Percentiles rank a stretch among this genome's conserved stretches.
Conservation (phyloP, 2,329 filamentous ascomycete species). For the Aspergillus phoenicis region DNA sequence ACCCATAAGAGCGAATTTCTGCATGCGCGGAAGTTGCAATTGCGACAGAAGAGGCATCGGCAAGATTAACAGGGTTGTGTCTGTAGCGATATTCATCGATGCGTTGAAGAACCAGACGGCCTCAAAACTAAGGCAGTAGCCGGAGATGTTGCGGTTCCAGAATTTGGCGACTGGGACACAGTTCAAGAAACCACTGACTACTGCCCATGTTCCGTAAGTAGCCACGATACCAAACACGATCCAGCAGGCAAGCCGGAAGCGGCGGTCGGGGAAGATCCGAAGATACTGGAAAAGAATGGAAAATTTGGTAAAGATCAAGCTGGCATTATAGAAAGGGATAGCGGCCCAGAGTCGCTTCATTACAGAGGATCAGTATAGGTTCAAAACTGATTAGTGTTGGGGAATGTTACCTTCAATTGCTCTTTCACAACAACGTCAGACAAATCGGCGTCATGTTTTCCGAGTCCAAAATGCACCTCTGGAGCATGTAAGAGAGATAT, state of each 20-base stretch:
- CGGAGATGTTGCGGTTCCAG: conserved; percentile 40
- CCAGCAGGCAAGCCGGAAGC: conserved; percentile 38
- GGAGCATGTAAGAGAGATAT: conserved; percentile 10
- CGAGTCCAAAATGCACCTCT: conserved; percentile 34
- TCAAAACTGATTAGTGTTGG: background rate
- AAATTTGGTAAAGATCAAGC: conserved; percentile 43
- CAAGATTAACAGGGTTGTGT: conserved; percentile 45
- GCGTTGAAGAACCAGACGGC: conserved; percentile 48
- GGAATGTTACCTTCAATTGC: conserved; percentile 30
- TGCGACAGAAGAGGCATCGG: conserved; percentile 47
- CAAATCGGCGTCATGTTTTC: conserved; percentile 25
- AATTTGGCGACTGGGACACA: conserved; percentile 46
- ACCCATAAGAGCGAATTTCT: conserved; percentile 44
- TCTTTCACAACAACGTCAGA: conserved; percentile 19
- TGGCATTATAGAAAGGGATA: conserved; percentile 38
- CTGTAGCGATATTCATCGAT: conserved; percentile 46
- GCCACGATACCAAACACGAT: conserved; percentile 36
- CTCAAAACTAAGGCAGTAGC: conserved; percentile 43
- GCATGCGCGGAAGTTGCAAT: conserved; percentile 44
- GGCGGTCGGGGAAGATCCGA: conserved; percentile 44
- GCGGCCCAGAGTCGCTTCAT: conserved; percentile 33
- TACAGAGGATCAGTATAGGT: background rate
- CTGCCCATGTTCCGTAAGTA: conserved; percentile 34
- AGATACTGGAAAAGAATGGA: conserved; percentile 52
- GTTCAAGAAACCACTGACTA: conserved; percentile 45